phyloP scores from a whole-genome alignment of 345 rosid genomes.

The Gossypium anomalum region DNA sequence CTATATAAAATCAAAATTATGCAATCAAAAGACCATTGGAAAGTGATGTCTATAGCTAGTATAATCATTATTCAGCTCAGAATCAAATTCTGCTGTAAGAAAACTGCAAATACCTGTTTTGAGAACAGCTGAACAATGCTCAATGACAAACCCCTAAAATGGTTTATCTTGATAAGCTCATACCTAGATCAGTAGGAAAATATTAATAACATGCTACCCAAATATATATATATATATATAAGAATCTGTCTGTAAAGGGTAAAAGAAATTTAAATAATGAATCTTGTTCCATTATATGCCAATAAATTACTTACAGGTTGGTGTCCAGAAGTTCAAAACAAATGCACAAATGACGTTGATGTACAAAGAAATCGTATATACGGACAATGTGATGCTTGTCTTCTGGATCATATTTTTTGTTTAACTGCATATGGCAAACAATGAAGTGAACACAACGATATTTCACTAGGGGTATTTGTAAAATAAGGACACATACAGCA shows the following conservation, averaged over 20 bases:
- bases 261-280: not conserved
- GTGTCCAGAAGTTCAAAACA: constrained; percentile 95
- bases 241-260: not conserved
- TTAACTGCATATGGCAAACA: constrained; percentile 53
- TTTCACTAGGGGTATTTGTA: constrained; percentile 1
- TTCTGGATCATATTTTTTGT: constrained; percentile 94
- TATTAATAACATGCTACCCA: constrained; percentile 23
- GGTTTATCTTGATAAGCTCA: constrained; percentile 95
- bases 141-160: constrained; percentile 87
- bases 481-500: constrained; percentile 9
- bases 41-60: constrained; percentile 7
- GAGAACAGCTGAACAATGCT: constrained; percentile 95
- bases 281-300: not conserved
- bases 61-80: constrained; percentile 11
- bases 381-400: constrained; percentile 99
- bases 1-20: constrained; percentile 34
- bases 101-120: constrained; percentile 65
- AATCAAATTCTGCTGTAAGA: constrained; percentile 12
- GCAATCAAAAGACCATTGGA: not conserved
- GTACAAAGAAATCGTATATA: constrained; percentile 82
- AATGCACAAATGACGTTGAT: constrained; percentile 86
- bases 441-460: constrained; percentile 14
- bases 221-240: constrained; percentile 12
- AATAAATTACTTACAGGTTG: constrained; percentile 68
- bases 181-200: constrained; percentile 50